Evolutionary conservation across 352 stramenopile species (phyloP).

Genomic region (Aphanomyces cochlioides): DNA sequence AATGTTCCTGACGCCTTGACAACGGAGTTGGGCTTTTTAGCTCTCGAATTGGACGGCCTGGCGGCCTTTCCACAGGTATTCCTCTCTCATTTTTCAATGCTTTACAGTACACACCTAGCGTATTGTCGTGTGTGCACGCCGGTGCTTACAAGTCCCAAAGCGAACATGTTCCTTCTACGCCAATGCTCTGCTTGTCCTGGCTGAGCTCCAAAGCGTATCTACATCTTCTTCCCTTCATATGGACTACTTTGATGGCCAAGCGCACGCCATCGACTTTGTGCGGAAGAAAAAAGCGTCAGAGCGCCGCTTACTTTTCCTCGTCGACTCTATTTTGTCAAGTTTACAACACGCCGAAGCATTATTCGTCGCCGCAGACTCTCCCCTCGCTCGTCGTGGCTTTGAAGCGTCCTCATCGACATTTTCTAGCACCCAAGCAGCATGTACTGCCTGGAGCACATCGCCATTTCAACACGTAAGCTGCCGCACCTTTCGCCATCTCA

Average conservation of each 20-base stretch:
- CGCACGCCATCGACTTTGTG: background rate
- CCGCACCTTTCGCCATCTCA: background rate
- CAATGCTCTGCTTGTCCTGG: background rate
- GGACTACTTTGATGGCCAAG: background rate
- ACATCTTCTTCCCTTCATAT: background rate
- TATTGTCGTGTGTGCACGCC: constrained; percentile 4
- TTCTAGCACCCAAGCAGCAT: background rate
- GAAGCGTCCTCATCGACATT: background rate
- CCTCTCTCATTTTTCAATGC: background rate
- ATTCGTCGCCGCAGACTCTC: background rate
- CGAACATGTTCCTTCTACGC: constrained; percentile 4
- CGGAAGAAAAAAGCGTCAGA: background rate
- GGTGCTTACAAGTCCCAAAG: constrained; percentile 17
- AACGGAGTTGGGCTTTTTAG: constrained; percentile 7
- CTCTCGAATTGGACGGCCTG: constrained; percentile 9
- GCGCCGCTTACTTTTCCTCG: background rate
- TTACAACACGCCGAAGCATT: background rate
- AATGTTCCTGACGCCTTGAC: background rate
- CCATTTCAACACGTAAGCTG: constrained; percentile 2
- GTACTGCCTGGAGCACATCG: background rate
- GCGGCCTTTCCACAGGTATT: constrained; percentile 11
- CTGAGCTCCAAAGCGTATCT: background rate
- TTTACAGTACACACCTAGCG: background rate
- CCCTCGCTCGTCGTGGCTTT: background rate
- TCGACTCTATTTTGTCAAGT: constrained; percentile 2